Conservation (phyloP, 2,329 filamentous ascomycete species). For the Iodosphaeria phyllophila region DNA sequence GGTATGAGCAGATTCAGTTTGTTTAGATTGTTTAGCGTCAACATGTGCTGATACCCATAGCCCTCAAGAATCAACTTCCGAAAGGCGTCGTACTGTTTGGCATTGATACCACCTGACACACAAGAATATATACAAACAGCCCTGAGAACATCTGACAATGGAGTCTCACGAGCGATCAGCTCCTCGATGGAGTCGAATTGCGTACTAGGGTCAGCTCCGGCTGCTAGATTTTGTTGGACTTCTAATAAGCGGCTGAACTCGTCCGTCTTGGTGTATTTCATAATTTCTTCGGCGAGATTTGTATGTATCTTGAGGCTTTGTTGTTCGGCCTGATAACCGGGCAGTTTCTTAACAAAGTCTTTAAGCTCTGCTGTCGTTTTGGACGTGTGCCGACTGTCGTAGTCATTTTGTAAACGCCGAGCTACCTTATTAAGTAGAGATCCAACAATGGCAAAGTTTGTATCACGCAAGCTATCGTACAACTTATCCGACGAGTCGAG, state of each 20-base stretch:
- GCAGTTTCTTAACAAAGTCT: conserved; percentile 87
- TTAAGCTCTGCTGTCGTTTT: conserved; percentile 83
- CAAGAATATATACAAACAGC: conserved; percentile 83
- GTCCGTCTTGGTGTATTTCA: conserved; percentile 79
- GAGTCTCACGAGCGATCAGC: conserved; percentile 73
- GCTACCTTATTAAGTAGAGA: conserved; percentile 79
- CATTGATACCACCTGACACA: conserved; percentile 72
- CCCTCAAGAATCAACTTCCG: conserved; percentile 75
- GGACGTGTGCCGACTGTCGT: conserved; percentile 69
- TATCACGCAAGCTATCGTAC: conserved; percentile 72
- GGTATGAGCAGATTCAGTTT: conserved; percentile 75
- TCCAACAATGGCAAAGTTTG: conserved; percentile 91
- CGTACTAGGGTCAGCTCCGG: conserved; percentile 70
- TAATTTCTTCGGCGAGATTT: conserved; percentile 82
- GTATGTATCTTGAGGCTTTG: conserved; percentile 86
- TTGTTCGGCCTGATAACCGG: conserved; percentile 83
- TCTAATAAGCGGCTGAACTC: conserved; percentile 77
- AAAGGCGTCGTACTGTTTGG: conserved; percentile 77
- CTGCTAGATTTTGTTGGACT: conserved; percentile 88
- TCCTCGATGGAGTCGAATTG: conserved; percentile 89
- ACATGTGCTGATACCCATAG: conserved; percentile 85
- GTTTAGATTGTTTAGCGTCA: conserved; percentile 76
- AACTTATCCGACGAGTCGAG: conserved; percentile 80
- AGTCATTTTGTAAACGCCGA: conserved; percentile 65
- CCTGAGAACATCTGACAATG: conserved; percentile 64